Conservation (phyloP, 441 rosid species). For the Bruguiera hainesii region DNA sequence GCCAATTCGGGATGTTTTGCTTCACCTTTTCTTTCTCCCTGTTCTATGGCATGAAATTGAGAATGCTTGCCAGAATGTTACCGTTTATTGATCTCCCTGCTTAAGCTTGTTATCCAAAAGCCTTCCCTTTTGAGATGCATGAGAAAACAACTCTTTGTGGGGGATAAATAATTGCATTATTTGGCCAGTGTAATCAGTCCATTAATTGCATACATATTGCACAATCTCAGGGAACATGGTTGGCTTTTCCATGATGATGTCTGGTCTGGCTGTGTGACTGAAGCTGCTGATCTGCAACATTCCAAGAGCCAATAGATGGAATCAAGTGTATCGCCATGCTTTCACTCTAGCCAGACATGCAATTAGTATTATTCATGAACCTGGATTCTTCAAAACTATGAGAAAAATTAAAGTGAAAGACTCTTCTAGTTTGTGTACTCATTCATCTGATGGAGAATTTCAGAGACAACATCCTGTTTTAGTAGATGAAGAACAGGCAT, state of each 20-base stretch:
- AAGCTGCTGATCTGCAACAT: slow-evolving; percentile 43
- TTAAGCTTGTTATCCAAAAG: too few relatives aligned
- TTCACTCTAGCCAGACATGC: neutral
- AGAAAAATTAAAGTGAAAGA: slow-evolving; percentile 49
- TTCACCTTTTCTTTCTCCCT: too few relatives aligned
- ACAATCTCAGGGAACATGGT: neutral
- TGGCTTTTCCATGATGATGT: slow-evolving; percentile 27
- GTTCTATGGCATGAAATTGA: too few relatives aligned
- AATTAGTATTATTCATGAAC: slow-evolving; percentile 15
- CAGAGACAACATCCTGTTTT: slow-evolving; percentile 22
- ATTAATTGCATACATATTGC: neutral
- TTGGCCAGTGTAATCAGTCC: too few relatives aligned
- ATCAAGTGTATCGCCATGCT: slow-evolving; percentile 13
- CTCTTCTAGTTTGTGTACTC: slow-evolving; percentile 24
- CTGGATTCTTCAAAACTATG: slow-evolving; percentile 33
- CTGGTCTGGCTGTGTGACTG: slow-evolving; percentile 18
- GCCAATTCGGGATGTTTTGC: too few relatives aligned
- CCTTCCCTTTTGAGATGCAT: too few relatives aligned
- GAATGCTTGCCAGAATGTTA: too few relatives aligned
- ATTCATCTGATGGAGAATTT: slow-evolving; percentile 25
- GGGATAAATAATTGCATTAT: neutral
- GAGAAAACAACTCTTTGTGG: too few relatives aligned
- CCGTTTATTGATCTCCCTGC: too few relatives aligned
- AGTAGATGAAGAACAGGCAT: slow-evolving; percentile 19
- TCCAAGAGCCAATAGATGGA: slow-evolving; percentile 24